phyloP scores from a whole-genome alignment of 2,329 filamentous ascomycete genomes.

The Sporothrix sp. region DNA sequence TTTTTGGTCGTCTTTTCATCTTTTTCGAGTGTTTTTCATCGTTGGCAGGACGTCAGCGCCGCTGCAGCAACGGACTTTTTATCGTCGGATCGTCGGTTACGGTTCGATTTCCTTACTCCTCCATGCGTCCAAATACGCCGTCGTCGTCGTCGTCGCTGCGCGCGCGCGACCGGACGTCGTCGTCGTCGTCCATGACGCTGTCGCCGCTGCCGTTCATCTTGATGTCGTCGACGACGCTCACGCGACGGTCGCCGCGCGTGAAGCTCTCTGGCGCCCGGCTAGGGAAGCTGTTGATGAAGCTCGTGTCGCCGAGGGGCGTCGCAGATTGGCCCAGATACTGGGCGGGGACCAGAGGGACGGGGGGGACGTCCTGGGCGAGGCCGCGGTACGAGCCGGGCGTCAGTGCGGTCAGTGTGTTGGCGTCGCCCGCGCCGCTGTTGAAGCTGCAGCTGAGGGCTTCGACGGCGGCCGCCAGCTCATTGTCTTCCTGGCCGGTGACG shows the following conservation, averaged over 20 bases:
- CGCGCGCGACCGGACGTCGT: conserved; percentile 49
- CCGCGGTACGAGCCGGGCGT: conserved; percentile 28
- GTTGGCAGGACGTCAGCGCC: neutral
- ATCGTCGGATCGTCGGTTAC: neutral
- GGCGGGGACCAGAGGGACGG: conserved; percentile 76
- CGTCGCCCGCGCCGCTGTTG: conserved; percentile 56
- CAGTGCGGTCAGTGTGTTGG: conserved; percentile 52
- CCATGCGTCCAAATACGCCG: conserved; percentile 92
- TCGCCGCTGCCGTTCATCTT: conserved; percentile 59
- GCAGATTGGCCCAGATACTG: conserved; percentile 56
- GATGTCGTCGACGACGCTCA: conserved; percentile 38
- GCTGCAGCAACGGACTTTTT: neutral
- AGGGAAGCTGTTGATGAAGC: conserved; percentile 55
- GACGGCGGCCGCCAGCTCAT: conserved; percentile 79
- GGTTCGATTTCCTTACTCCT: conserved; percentile 50
- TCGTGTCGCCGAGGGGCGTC: conserved; percentile 44
- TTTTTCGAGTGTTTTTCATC: conserved; percentile 4
- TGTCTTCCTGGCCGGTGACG: conserved; percentile 69
- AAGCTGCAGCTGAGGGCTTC: conserved; percentile 88
- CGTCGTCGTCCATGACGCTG: conserved; percentile 55
- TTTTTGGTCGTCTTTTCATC: conserved; percentile 4
- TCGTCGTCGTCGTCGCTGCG: conserved; percentile 86
- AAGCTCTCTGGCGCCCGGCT: conserved; percentile 55
- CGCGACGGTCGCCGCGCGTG: conserved; percentile 41
- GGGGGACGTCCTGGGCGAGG: conserved; percentile 65